phyloP scores from a whole-genome alignment of 1,284 basidiomycete species.

The Laetiporus sulphureus region DNA sequence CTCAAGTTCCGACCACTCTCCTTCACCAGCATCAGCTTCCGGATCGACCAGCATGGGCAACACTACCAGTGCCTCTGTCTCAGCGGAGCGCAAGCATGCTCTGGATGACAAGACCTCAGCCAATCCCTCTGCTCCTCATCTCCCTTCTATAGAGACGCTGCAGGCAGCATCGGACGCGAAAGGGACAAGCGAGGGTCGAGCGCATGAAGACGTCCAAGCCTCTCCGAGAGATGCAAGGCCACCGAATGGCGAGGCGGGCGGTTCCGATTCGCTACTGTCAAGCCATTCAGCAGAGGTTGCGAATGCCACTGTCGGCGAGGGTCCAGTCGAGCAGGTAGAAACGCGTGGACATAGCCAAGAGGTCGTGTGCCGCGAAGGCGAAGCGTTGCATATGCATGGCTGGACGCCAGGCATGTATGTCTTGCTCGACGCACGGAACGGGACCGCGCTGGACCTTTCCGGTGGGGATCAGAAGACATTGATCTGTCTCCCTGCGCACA shows the following conservation, averaged over 20 bases:
- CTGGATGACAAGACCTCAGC: conserved; percentile 5
- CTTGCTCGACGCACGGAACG: conserved; percentile 42
- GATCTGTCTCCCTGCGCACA: conserved; percentile 40
- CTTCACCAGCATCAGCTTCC: conserved; percentile 1
- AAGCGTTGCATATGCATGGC: neutral
- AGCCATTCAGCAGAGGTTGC: too few relatives aligned
- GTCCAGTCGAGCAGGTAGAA: neutral
- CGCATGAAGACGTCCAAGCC: neutral
- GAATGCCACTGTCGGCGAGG: too few relatives aligned
- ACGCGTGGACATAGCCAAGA: neutral
- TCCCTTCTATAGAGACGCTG: conserved; percentile 8
- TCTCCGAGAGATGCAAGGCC: neutral
- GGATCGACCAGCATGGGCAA: conserved; percentile 7
- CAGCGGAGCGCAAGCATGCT: conserved; percentile 1
- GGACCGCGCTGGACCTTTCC: conserved; percentile 49
- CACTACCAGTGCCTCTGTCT: conserved; percentile 4
- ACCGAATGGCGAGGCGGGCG: too few relatives aligned
- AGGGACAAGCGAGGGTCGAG: neutral
- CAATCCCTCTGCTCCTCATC: conserved; percentile 1
- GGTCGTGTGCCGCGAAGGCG: neutral
- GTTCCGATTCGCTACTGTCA: too few relatives aligned
- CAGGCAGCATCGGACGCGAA: neutral
- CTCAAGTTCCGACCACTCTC: conserved; percentile 3
- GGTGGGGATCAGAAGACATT: conserved; percentile 40
- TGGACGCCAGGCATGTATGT: conserved; percentile 27